Base-by-base conservation (phyloP, 1,284 basidiomycete species). In the Heterobasidion occidentale region DNA sequence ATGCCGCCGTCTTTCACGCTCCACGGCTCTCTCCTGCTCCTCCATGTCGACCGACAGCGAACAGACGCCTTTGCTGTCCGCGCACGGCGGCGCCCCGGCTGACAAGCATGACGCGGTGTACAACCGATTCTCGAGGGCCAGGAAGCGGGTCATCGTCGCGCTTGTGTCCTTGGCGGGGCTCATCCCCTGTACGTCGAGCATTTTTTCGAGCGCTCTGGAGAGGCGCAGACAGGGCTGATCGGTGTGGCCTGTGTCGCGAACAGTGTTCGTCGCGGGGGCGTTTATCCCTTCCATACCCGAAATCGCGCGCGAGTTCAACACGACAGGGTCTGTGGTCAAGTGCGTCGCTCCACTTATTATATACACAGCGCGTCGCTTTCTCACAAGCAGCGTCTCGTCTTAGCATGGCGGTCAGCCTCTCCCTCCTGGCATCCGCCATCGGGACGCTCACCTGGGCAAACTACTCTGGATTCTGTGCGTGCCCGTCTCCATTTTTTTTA, bases 261-360 rank as follows among this genome's bases (percentile, higher is more conserved):
- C 62, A 90, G 86, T 86, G 34, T 82, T 90, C 64, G 79, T 86
- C 0, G 77, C 82, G 1, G 81, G 83, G 5, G 79, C 82, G 2
- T 88, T 90, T 68, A 74, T 87, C 2, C 88, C 88, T 0, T 78
- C 80, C 0, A 86, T 90, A 51, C 84, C 85, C 0, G 74, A 83
- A 56, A 82, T 90, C 59, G 78, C 84, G 0, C 66, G 70, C 20
- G 86, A 90, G 56, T 70, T 90, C 8, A 56, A 77, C 38, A 78
- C 85, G 0, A 80, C 81, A 0, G 74, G 75, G 1, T 62, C 75
- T 3, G 67, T 84, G 33, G 76, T 90, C 59, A 83, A 80, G 78
- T 83, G 68, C 56, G 75, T 19, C 33, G 20, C 9, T 48, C 7
- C 20, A 11, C 15, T 45, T 20, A 45, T 33, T 17, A 15, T 9